Conservation (phyloP, 805 yeast genomes). For the Candida quercuum region DNA sequence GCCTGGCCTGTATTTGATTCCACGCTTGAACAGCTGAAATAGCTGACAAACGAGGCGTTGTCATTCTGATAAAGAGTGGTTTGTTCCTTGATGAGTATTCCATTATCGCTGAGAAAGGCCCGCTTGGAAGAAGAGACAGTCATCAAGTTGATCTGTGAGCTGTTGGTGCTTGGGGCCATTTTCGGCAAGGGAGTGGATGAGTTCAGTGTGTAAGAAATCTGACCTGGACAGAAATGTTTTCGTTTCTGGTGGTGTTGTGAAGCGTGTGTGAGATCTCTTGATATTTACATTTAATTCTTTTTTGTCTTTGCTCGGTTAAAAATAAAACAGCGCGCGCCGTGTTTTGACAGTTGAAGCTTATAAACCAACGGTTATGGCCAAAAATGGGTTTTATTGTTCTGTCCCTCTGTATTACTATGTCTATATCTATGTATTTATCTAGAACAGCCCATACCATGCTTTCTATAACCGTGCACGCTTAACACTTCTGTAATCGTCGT, state of each 20-base stretch:
- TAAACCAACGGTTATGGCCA: too few species aligned
- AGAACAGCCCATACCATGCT: too few species aligned
- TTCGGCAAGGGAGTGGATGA: not conserved
- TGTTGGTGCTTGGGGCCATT: not conserved
- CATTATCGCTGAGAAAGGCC: constrained; percentile 27
- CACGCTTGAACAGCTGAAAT: constrained; percentile 10
- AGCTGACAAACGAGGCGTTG: constrained; percentile 9
- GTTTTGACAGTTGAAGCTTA: too few species aligned
- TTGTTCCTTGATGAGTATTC: constrained; percentile 30
- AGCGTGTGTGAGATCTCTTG: too few species aligned
- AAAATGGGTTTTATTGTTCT: too few species aligned
- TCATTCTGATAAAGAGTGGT: constrained; percentile 3
- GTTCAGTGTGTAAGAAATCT: not conserved
- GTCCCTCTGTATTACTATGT: too few species aligned
- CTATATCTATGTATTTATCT: too few species aligned
- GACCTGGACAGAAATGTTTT: too few species aligned
- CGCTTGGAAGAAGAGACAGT: not conserved
- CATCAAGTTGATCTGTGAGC: constrained; percentile 1
- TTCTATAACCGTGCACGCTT: too few species aligned
- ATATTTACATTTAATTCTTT: too few species aligned
- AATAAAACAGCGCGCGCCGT: too few species aligned
- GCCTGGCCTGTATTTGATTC: not conserved
- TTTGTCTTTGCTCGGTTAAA: too few species aligned
- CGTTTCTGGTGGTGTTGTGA: not conserved
- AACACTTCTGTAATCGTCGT: constrained; percentile 5